These are phyloP conservation scores for Colletotrichum falcatum DNA, from an alignment of 2,329 filamentous ascomycete genomes.

Conservation along the genomic window DNA sequence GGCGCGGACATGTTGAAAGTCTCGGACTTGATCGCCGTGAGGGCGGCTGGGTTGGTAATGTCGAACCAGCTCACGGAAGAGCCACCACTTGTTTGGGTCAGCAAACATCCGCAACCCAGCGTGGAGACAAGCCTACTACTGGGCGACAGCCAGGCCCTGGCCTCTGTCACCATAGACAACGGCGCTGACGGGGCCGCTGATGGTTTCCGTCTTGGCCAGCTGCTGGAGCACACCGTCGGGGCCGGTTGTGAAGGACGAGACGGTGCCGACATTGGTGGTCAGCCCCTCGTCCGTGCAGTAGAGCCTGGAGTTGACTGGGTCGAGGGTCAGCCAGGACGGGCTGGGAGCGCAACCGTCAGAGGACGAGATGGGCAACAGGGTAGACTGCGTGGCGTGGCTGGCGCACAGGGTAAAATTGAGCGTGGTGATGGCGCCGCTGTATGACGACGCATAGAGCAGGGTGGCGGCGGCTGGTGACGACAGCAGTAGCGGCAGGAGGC, in stretches of 20 bases:
- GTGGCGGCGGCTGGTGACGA: constrained; percentile 50
- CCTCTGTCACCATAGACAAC: constrained; percentile 57
- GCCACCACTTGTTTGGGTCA: constrained; percentile 49
- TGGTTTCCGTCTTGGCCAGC: constrained; percentile 51
- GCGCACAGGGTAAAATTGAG: constrained; percentile 54
- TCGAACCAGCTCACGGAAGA: constrained; percentile 60
- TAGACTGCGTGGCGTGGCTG: constrained; percentile 43
- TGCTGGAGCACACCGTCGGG: constrained; percentile 54
- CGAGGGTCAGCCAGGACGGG: constrained; percentile 72
- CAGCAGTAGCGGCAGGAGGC: constrained; percentile 37
- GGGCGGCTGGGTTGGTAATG: constrained; percentile 52
- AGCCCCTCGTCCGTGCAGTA: constrained; percentile 73
- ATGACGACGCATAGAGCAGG: constrained; percentile 62
- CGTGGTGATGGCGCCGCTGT: constrained; percentile 61
- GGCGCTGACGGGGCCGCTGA: constrained; percentile 58
- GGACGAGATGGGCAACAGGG: constrained; percentile 57
- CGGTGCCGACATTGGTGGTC: constrained; percentile 58
- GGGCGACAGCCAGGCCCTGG: constrained; percentile 56
- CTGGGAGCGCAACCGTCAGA: constrained; percentile 63
- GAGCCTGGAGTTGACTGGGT: constrained; percentile 60
- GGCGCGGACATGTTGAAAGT: constrained; percentile 55
- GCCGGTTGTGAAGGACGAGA: constrained; percentile 56
- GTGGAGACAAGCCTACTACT: constrained; percentile 56
- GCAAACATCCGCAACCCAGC: neutral
- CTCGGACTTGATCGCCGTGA: constrained; percentile 53